A percentile compares a stretch with the other conserved stretches of the same genome.
Evolutionary conservation across 345 rosid genomes (phyloP).

Genomic region (Aethionema arabicum): DNA sequence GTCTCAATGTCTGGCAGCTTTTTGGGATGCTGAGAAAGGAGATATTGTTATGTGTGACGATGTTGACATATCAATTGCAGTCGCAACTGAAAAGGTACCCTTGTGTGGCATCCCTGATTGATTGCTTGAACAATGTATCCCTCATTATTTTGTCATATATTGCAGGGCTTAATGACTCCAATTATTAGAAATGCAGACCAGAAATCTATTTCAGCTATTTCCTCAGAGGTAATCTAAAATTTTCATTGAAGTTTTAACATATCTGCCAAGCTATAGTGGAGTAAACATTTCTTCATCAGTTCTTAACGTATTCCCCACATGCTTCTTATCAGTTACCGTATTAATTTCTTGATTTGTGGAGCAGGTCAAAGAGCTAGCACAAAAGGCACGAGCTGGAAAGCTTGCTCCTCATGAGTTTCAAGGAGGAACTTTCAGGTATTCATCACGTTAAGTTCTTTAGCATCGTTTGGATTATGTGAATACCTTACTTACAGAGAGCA

Average conservation of each 20-base stretch:
- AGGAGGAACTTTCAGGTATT: constrained; percentile 96
- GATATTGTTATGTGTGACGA: constrained; percentile 63
- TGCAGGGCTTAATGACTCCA: constrained; percentile 96
- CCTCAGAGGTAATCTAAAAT: constrained; percentile 58
- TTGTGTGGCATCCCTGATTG: constrained; percentile 20
- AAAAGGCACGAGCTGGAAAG: constrained; percentile 90
- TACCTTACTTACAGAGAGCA: constrained; percentile 16
- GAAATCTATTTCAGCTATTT: constrained; percentile 83
- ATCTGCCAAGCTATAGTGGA: constrained; percentile 19
- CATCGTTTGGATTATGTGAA: constrained; percentile 8
- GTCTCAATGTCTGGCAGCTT: constrained; percentile 52
- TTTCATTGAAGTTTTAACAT: constrained; percentile 9
- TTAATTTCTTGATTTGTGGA: constrained; percentile 18
- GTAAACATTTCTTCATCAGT: constrained; percentile 16
- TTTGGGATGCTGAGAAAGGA: constrained; percentile 76
- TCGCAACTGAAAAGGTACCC: constrained; percentile 94
- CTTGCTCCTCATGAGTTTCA: constrained; percentile 87
- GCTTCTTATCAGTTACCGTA: neutral
- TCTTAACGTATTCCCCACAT: neutral
- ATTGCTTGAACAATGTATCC: neutral
- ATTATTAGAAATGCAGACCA: constrained; percentile 89
- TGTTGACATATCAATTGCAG: constrained; percentile 92
- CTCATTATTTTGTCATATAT: constrained; percentile 35
- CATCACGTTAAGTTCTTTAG: constrained; percentile 13
- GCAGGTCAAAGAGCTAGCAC: constrained; percentile 92